Evolutionary conservation across 176 grass and related monocot genomes (phyloP), one percentile per base, ranked within the genome.

Genomic region (Musa troglodytarum): DNA sequence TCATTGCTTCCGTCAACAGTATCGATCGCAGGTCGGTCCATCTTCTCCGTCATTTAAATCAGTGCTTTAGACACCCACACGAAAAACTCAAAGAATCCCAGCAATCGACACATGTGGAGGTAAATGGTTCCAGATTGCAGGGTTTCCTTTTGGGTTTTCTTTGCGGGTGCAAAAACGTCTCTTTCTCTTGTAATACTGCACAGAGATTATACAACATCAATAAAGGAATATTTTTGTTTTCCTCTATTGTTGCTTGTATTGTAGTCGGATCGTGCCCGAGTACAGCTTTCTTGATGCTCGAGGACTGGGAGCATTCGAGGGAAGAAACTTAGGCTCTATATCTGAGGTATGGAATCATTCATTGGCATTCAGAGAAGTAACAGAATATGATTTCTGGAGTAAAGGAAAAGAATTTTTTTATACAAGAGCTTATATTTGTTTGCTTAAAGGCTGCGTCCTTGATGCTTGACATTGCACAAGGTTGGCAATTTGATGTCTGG

Each of bases 281-380:
- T 97, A 91, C 77, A 97, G 90, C 81, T 97, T 97, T 78, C 88
- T 97, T 69, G 94, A 97, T 82, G 94, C 94, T 0, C 79, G 94
- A 5, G 94, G 94, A 63, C 81, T 97, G 68, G 94, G 90, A 9
- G 90, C 90, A 1, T 97, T 91, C 50, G 90, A 93, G 68, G 82
- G 94, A 81, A 93, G 83, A 81, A 92, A 72, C 29, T 49, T 97
- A 74, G 84, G 81, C 54, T 49, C 77, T 54, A 84, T 97, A 62
- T 81, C 86, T 4, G 90, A 97, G 94, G 94, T 97, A 82, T 76
- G 28, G 67, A 66, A 66, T 28, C 24, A 43, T 43, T 43, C 34
- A 43, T 6, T 43, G 34, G 34, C 34, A 43, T 0, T 43, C 34
- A 43, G 34, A 43, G 4, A 43, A 29, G 6, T 43, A 43, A 43